Percentiles rank a stretch among this genome's conserved stretches.
Evolutionary conservation across 2,329 filamentous ascomycete genomes (phyloP).

Genomic region (Hortaea sp.): DNA sequence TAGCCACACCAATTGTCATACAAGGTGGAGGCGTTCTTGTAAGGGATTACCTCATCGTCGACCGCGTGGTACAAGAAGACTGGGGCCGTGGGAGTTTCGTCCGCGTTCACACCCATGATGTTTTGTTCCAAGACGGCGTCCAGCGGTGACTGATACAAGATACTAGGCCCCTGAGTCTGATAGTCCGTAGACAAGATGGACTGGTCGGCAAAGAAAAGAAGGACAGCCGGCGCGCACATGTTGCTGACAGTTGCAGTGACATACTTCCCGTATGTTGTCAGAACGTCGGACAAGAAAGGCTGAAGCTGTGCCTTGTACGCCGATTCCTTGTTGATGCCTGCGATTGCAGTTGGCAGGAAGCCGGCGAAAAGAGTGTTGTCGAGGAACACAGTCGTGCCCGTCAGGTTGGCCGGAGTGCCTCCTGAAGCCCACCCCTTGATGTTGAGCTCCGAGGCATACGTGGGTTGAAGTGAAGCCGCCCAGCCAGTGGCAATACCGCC

Average conservation of each 20-base stretch:
- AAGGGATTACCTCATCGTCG: constrained; percentile 22
- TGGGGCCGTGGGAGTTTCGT: constrained; percentile 18
- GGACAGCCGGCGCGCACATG: constrained; percentile 13
- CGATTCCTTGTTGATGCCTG: constrained; percentile 12
- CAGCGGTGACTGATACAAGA: constrained; percentile 17
- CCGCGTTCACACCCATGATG: constrained; percentile 14
- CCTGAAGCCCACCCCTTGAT: constrained; percentile 41
- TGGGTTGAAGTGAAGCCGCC: constrained; percentile 41
- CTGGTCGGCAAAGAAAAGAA: constrained; percentile 15
- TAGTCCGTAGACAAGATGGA: constrained; percentile 9
- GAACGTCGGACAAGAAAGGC: constrained; percentile 10
- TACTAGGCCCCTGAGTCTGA: constrained; percentile 13
- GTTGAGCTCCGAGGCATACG: constrained; percentile 44
- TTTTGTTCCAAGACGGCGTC: constrained; percentile 8
- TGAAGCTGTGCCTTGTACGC: constrained; percentile 16
- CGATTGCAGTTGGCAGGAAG: constrained; percentile 18
- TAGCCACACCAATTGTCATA: constrained; percentile 17
- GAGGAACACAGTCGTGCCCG: constrained; percentile 16
- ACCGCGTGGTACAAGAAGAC: constrained; percentile 20
- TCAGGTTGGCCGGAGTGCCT: constrained; percentile 36
- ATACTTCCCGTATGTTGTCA: constrained; percentile 13
- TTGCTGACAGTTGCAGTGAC: constrained; percentile 10
- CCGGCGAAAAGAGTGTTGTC: constrained; percentile 17
- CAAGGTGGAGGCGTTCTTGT: constrained; percentile 16
- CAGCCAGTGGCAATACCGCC: constrained; percentile 43